These are phyloP conservation scores for Castanea crenata DNA, from an alignment of 306 rosid genomes.

Conservation along the genomic window DNA sequence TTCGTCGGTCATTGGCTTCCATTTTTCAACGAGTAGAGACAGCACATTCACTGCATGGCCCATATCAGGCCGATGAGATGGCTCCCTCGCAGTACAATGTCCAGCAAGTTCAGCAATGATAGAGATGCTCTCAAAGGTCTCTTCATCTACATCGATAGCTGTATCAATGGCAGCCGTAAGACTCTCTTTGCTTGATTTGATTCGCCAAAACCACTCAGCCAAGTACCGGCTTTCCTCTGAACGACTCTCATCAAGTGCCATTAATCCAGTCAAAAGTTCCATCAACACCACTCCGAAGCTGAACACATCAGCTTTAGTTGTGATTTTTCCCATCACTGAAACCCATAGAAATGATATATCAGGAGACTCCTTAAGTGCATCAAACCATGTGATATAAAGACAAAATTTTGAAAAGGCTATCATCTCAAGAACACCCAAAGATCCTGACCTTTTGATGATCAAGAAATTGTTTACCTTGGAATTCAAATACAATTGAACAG, in stretches of 20 bases:
- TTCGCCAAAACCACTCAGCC: constrained; percentile 78
- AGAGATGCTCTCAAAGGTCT: constrained; percentile 47
- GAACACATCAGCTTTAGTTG: constrained; percentile 80
- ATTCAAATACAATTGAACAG: not conserved
- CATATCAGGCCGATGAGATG: constrained; percentile 80
- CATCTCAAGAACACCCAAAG: not conserved
- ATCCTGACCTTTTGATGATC: not conserved
- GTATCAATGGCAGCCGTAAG: constrained; percentile 70
- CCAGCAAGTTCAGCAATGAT: constrained; percentile 73
- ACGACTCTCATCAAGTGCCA: constrained; percentile 71
- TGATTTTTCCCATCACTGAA: constrained; percentile 90
- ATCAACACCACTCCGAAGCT: constrained; percentile 79
- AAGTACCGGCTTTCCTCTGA: constrained; percentile 81
- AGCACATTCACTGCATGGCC: constrained; percentile 71
- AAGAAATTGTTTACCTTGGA: not conserved
- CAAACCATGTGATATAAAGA: not conserved
- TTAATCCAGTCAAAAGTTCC: constrained; percentile 75
- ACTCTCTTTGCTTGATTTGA: constrained; percentile 55
- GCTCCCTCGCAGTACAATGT: constrained; percentile 79
- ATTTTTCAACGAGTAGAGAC: constrained; percentile 54
- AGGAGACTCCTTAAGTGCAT: not conserved
- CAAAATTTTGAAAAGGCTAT: not conserved
- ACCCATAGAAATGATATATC: constrained; percentile 12
- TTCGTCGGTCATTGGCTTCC: constrained; percentile 62
- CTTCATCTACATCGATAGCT: constrained; percentile 39